Percentiles rank a stretch among this genome's conserved stretches.
Evolutionary conservation across 352 stramenopile genomes (phyloP).

Genomic region (Hyaloperonospora arabidopsidis): DNA sequence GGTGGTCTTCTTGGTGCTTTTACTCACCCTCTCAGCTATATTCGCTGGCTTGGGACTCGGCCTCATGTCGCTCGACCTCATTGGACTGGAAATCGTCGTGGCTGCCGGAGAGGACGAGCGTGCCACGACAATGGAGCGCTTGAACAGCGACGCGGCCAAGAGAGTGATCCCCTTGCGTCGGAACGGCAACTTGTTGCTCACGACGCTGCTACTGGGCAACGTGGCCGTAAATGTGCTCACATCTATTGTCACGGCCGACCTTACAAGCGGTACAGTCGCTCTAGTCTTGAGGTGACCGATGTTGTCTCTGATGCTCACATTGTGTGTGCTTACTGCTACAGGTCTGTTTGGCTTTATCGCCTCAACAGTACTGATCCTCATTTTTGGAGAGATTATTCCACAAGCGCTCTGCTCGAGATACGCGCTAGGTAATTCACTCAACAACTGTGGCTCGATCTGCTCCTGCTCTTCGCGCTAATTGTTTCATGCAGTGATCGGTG

Average conservation of each 20-base stretch:
- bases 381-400: constrained; percentile 93
- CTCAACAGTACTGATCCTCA: constrained; percentile 92
- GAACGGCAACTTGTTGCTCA: constrained; percentile 95
- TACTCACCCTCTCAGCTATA: constrained; percentile 82
- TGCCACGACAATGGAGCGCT: constrained; percentile 55
- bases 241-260: constrained; percentile 94
- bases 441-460: constrained; percentile 10
- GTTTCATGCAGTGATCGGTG: constrained; percentile 42
- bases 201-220: constrained; percentile 97
- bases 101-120: constrained; percentile 80
- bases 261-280: constrained; percentile 54
- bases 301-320: no score
- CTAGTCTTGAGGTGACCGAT: no score
- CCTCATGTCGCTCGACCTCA: constrained; percentile 96
- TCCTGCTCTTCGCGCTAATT: neutral
- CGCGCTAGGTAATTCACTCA: constrained; percentile 57
- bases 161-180: constrained; percentile 87
- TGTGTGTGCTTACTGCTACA: constrained; percentile 1
- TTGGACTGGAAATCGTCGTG: constrained; percentile 95
- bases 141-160: constrained; percentile 48
- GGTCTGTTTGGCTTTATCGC: constrained; percentile 87
- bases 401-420: constrained; percentile 92
- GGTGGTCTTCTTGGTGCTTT: constrained; percentile 40
- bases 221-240: constrained; percentile 95
- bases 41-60: constrained; percentile 94